A percentile compares a stretch with the other conserved stretches of the same genome.
phyloP scores from a whole-genome alignment of 1,139 yeast genomes.

The Spathaspora jeffriesii region DNA sequence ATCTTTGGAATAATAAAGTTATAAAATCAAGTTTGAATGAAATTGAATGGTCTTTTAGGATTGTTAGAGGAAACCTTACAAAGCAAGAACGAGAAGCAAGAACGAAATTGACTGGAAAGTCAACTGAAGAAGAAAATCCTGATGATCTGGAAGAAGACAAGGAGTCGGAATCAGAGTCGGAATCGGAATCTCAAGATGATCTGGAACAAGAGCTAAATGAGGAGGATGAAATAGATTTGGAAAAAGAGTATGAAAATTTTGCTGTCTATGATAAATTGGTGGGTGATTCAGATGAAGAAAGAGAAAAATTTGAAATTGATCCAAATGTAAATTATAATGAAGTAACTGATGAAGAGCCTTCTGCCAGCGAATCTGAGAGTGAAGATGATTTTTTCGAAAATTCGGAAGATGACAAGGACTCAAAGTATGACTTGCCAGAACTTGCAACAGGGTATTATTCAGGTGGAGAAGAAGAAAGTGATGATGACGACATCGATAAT shows the following conservation, averaged over 20 bases:
- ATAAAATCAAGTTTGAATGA: slow-evolving; percentile 47
- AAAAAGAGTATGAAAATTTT: slow-evolving; percentile 25
- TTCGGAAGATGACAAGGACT: slow-evolving; percentile 9
- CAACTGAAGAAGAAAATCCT: slow-evolving; percentile 15
- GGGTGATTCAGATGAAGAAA: slow-evolving; percentile 53
- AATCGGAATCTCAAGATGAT: slow-evolving; percentile 17
- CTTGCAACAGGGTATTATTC: slow-evolving; percentile 79
- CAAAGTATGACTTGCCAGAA: slow-evolving; percentile 56
- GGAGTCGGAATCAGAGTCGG: slow-evolving; percentile 16
- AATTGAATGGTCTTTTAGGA: slow-evolving; percentile 58
- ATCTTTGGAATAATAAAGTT: slow-evolving; percentile 57
- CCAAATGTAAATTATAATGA: slow-evolving; percentile 56
- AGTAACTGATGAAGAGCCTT: slow-evolving; percentile 63
- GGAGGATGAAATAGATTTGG: slow-evolving; percentile 12
- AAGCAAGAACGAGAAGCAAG: slow-evolving; percentile 39
- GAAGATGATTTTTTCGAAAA: slow-evolving; percentile 41
- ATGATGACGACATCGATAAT: slow-evolving; percentile 49
- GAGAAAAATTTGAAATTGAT: slow-evolving; percentile 27
- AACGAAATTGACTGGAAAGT: slow-evolving; percentile 25
- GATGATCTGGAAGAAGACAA: slow-evolving; percentile 15
- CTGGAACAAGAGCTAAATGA: slow-evolving; percentile 14
- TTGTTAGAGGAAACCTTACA: slow-evolving; percentile 60
- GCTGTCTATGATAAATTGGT: slow-evolving; percentile 54
- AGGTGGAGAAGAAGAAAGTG: slow-evolving; percentile 66
- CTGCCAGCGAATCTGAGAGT: slow-evolving; percentile 28